These are phyloP conservation scores for Pseudotsuga menziesii DNA, from an alignment of 75 land plant genomes.

Conservation along the genomic window DNA sequence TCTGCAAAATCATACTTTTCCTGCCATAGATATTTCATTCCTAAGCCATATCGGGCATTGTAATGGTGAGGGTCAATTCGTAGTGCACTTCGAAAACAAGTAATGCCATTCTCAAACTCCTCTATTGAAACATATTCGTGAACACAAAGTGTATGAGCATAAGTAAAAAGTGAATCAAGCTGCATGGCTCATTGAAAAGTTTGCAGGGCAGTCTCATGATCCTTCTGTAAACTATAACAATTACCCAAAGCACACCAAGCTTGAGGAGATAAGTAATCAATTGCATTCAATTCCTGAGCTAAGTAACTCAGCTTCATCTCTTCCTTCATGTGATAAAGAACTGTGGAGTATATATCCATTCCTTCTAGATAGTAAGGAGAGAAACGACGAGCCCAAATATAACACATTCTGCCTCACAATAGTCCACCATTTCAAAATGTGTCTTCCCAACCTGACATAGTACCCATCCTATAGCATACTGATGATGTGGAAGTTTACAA, in stretches of 20 bases:
- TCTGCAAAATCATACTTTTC: slow-evolving; percentile 97
- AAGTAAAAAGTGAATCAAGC: slow-evolving; percentile 81
- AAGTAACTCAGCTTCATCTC: slow-evolving; percentile 94
- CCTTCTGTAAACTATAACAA: slow-evolving; percentile 98
- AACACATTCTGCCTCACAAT: slow-evolving; percentile 82
- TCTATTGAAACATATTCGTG: slow-evolving; percentile 92
- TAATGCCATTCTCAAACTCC: slow-evolving; percentile 90
- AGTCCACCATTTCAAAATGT: slow-evolving; percentile 86
- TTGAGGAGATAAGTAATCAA: slow-evolving; percentile 95
- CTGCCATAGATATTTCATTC: slow-evolving; percentile 88
- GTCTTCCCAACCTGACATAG: slow-evolving; percentile 77
- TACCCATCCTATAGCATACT: too few relatives aligned
- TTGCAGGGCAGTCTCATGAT: slow-evolving; percentile 94
- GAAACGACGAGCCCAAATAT: slow-evolving; percentile 72
- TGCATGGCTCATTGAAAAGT: slow-evolving; percentile 93
- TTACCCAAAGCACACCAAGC: slow-evolving; percentile 99
- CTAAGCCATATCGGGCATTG: slow-evolving; percentile 96
- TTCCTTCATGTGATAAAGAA: slow-evolving; percentile 95
- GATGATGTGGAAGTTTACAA: too few relatives aligned
- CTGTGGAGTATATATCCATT: slow-evolving; percentile 94
- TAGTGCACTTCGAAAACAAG: slow-evolving; percentile 81
- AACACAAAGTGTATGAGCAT: slow-evolving; percentile 95
- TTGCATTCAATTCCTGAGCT: slow-evolving; percentile 81
- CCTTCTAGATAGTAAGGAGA: slow-evolving; percentile 88
- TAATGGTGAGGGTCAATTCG: slow-evolving; percentile 83